phyloP scores from a whole-genome alignment of 352 stramenopile species.

The Phytophthora crassamura region DNA sequence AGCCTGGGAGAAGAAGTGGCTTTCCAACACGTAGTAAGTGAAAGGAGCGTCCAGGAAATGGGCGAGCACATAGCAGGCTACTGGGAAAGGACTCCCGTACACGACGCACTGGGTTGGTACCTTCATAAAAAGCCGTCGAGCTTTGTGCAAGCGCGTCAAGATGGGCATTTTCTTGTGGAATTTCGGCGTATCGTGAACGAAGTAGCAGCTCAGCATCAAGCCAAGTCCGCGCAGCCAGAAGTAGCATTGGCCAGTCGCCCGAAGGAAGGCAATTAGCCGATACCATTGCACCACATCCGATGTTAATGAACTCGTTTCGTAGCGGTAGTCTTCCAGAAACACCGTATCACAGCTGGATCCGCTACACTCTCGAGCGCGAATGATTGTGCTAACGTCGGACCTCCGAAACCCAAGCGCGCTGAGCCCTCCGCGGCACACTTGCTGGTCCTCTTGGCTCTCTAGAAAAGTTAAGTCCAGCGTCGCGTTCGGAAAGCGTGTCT shows the following conservation, averaged over 20 bases:
- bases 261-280: slow-evolving; percentile 27
- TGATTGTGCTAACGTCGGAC: slow-evolving; percentile 32
- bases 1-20: slow-evolving; percentile 34
- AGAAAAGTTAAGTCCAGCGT: slow-evolving; percentile 33
- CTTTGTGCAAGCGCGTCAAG: not conserved
- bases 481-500: slow-evolving; percentile 13
- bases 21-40: slow-evolving; percentile 43
- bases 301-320: slow-evolving; percentile 31
- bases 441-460: slow-evolving; percentile 31
- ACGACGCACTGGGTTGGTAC: slow-evolving; percentile 60
- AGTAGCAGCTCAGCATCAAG: slow-evolving; percentile 37
- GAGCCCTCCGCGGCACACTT: slow-evolving; percentile 18
- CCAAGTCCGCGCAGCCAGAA: slow-evolving; percentile 36
- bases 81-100: slow-evolving; percentile 52
- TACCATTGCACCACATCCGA: slow-evolving; percentile 40
- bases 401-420: slow-evolving; percentile 17
- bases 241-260: slow-evolving; percentile 48
- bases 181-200: not conserved
- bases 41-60: slow-evolving; percentile 53
- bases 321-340: slow-evolving; percentile 53
- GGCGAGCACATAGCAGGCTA: slow-evolving; percentile 47
- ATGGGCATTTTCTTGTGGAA: not conserved
- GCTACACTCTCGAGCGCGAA: slow-evolving; percentile 29
- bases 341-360: slow-evolving; percentile 36
- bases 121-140: slow-evolving; percentile 39